These are phyloP conservation scores for Cryptococcus sp. DNA, from an alignment of 1,284 basidiomycete species.

Conservation along the genomic window DNA sequence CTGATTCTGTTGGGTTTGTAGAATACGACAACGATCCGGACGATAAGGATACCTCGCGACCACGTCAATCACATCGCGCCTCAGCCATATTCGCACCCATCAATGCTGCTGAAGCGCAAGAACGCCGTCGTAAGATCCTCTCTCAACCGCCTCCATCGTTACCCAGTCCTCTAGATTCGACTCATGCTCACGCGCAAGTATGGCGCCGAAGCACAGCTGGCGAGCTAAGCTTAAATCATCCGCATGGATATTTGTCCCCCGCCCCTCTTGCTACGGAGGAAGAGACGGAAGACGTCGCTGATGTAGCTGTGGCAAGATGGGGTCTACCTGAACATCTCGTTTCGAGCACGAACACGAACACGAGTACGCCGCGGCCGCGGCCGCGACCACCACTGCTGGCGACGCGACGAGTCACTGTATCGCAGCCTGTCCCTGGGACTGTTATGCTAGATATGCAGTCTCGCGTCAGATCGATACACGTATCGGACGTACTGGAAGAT, in stretches of 20 bases:
- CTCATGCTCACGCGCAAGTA: neutral
- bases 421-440: constrained; percentile 16
- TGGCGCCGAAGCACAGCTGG: neutral
- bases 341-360: neutral
- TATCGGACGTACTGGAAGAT: constrained; percentile 17
- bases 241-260: neutral
- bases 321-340: constrained; percentile 29
- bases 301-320: constrained; percentile 29
- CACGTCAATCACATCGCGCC: constrained; percentile 27
- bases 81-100: constrained; percentile 45
- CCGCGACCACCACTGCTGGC: neutral
- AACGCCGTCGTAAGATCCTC: constrained; percentile 15
- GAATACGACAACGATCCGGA: constrained; percentile 50
- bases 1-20: constrained; percentile 8
- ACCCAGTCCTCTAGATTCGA: constrained; percentile 4
- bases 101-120: constrained; percentile 13
- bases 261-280: neutral
- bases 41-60: constrained; percentile 13
- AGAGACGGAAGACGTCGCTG: constrained; percentile 6
- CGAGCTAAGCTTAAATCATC: neutral
- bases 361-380: no score
- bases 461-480: constrained; percentile 23
- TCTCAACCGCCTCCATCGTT: constrained; percentile 19
- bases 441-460: constrained; percentile 11
- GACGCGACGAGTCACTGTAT: constrained; percentile 4